Evolutionary conservation across 164 flowering plant species (phyloP), one percentile per base, ranked within the genome.

Genomic region (Malania oleifera): DNA sequence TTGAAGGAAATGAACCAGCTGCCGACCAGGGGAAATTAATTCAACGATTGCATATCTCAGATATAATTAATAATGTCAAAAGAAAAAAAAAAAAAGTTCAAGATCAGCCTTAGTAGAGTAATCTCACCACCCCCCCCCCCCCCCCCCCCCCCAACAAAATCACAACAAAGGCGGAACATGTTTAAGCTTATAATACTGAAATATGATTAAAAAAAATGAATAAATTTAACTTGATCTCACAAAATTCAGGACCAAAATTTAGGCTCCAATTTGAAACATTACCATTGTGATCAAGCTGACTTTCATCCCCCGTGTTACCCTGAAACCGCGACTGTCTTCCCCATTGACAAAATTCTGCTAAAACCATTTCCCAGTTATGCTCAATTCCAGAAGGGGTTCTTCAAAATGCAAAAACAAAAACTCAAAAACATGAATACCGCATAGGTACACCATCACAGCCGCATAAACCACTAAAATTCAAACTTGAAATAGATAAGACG

Each of bases 241-340:
- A n/a, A n/a, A n/a, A 9, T 31, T 31, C 35, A 31, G 4, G 9
- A 31, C 9, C 35, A 31, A 18, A 31, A 52, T 15, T 3, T 52
- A 47, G 34, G 46, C 22, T 13, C 22, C 11, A 14, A 7, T 18
- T 34, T 20, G 23, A 63, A 27, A 23, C 61, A 59, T 62, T 75
- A 80, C 90, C 87, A 66, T 52, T 61, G 54, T 59, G 46, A 41
- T 81, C 82, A 53, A 53, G 29, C 57, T 37, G 72, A 70, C 34
- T 56, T 20, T 46, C 83, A 45, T 50, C 75, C 18, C 55, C 68
- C 34, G 52, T 62, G 53, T 64, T 67, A 53, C 51, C 57, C 41
- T 61, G 63, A 61, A 73, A 64, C 56, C 74, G 41, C 26, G 81
- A 71, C 55, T 70, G 60, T 55, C 72, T 65, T n/a, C 71, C 73